phyloP scores from a whole-genome alignment of 2,329 filamentous ascomycete species.

The Amphichorda felina region DNA sequence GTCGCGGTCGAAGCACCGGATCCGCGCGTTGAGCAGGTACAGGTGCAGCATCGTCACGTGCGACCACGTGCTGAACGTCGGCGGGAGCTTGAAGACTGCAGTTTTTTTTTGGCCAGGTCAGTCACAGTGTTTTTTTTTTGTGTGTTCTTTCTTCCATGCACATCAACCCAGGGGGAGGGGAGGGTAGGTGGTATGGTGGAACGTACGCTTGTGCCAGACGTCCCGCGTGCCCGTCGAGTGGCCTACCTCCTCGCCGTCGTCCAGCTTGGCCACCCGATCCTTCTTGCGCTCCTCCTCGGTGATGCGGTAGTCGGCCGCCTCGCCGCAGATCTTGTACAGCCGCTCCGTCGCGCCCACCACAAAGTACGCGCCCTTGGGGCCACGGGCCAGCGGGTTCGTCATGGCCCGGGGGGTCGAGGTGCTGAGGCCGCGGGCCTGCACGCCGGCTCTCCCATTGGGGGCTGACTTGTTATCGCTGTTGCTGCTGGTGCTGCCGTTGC shows the following conservation, averaged over 20 bases:
- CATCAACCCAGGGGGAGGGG: neutral
- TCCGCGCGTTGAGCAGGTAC: conserved; percentile 75
- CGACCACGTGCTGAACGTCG: conserved; percentile 92
- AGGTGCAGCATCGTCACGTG: conserved; percentile 95
- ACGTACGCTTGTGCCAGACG: conserved; percentile 66
- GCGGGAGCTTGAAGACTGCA: conserved; percentile 62
- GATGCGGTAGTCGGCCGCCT: conserved; percentile 66
- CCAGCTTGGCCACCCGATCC: conserved; percentile 56
- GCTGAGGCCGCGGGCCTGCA: conserved; percentile 20
- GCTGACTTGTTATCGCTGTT: no score
- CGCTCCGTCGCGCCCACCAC: conserved; percentile 70
- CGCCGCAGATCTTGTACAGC: conserved; percentile 64
- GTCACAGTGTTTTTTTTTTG: no score
- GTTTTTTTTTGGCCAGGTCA: no score
- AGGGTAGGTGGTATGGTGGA: no score
- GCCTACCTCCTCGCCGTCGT: conserved; percentile 74
- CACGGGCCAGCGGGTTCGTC: conserved; percentile 20
- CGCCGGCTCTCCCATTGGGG: neutral
- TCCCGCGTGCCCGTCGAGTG: conserved; percentile 15
- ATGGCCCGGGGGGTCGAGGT: conserved; percentile 18
- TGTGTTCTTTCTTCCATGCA: no score
- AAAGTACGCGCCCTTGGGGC: conserved; percentile 45
- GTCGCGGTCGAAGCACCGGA: conserved; percentile 65
- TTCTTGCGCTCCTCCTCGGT: conserved; percentile 54
- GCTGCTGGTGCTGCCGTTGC: neutral